Evolutionary conservation across 2,329 filamentous ascomycete species (phyloP), one percentile per base, ranked within the genome.

Genomic region (Trichoderma lentiforme): DNA sequence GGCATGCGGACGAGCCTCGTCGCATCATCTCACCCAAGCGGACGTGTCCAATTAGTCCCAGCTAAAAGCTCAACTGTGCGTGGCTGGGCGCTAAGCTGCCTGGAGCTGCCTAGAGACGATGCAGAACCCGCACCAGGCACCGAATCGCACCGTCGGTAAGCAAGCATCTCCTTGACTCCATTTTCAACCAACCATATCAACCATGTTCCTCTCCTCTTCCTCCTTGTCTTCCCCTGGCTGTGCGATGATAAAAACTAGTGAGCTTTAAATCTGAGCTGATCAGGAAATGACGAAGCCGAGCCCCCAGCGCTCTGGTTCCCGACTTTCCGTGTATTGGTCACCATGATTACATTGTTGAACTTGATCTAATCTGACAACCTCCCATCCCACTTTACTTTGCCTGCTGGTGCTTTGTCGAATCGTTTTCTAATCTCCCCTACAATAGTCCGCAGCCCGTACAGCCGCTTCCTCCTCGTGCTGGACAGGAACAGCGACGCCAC

Each of bases 311-410:
- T 86, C 82, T 83, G 87, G 87, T 87, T 87, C 74, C 76, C 62
- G 76, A 79, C 65, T 74, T 75, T 77, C 77, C 71, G 63, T 58
- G 56, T 65, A 62, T 43, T 73, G 76, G 73, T 75, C 73, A 73
- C 79, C 73, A 77, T 83, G 81, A 82, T 73, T 76, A 73, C 82
- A 85, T 83, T 69, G 66, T 69, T n/a, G 66, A 69, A 89, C 87
- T 89, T 89, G 87, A 90, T 89, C 88, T 89, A 89, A 89, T 89
- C 87, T 89, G 87, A 89, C 63, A 72, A 62, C 79, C 82, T 79
- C 68, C 73, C 76, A 60, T 71, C 66, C 70, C 74, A 72, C 56
- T 73, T 67, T 32, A 65, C 72, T 30, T 73, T 75, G 58, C 70
- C 58, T 57, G 69, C 72, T 34, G 68, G 72, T 70, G 74, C 73